phyloP scores from a whole-genome alignment of 306 rosid genomes.

The Cucurbita pepo region DNA sequence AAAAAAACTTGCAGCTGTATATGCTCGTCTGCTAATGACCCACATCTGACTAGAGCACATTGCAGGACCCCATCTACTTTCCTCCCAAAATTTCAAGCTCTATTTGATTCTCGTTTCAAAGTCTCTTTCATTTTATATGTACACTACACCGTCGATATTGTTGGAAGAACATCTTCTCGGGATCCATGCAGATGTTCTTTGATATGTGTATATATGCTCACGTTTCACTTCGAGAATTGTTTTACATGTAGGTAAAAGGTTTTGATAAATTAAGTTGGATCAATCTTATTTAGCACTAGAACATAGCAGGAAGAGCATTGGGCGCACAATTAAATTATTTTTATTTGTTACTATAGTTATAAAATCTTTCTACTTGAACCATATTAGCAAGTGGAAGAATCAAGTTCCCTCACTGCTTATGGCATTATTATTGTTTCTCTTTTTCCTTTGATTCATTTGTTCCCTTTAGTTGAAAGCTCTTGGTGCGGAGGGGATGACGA shows the following conservation, averaged over 20 bases:
- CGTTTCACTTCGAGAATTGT: neutral
- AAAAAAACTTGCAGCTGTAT: neutral
- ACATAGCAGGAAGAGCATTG: neutral
- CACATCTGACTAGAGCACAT: neutral
- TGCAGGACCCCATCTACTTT: neutral
- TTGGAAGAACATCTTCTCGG: neutral
- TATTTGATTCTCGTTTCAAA: neutral
- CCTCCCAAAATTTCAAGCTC: neutral
- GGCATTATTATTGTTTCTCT: neutral
- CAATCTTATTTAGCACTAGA: neutral
- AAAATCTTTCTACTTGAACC: neutral
- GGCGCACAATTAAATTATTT: neutral
- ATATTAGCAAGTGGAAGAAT: neutral
- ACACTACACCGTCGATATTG: neutral
- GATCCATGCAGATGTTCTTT: neutral
- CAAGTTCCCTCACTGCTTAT: neutral
- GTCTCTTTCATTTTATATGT: neutral
- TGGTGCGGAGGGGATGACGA: slow-evolving; percentile 71
- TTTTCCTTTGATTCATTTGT: slow-evolving; percentile 1
- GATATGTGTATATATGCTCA: neutral
- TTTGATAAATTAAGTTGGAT: neutral
- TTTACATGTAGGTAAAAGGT: neutral
- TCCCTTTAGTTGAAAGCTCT: slow-evolving; percentile 48
- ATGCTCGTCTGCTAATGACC: neutral
- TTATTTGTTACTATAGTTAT: neutral